Conservation (phyloP, 768 basidiomycete genomes). For the Lepiota brunneoincarnata region DNA sequence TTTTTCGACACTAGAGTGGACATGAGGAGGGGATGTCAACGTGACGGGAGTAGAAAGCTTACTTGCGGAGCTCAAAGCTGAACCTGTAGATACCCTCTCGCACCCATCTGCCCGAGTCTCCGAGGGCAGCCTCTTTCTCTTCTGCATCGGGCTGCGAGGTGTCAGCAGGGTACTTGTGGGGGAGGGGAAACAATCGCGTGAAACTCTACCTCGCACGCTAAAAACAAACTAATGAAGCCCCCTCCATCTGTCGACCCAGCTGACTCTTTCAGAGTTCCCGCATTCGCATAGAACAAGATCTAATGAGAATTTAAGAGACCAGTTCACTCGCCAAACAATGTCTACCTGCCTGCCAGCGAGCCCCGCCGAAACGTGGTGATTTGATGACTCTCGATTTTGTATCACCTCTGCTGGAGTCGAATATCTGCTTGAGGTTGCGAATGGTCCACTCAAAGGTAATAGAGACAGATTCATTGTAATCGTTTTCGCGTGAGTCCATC, state of each 20-base stretch:
- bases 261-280: conserved; percentile 55
- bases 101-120: conserved; percentile 71
- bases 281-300: conserved; percentile 84
- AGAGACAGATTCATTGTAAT: conserved; percentile 50
- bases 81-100: conserved; percentile 86
- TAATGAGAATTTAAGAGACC: conserved; percentile 23
- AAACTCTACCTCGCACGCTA: conserved; percentile 72
- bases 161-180: not conserved
- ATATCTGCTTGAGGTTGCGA: conserved; percentile 64
- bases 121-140: conserved; percentile 66
- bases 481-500: conserved; percentile 23
- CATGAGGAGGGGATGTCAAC: not conserved
- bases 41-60: conserved; percentile 1
- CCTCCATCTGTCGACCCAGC: conserved; percentile 38
- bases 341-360: conserved; percentile 63
- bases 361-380: conserved; percentile 74
- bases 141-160: conserved; percentile 63
- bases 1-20: conserved; percentile 34
- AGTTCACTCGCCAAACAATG: not conserved
- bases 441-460: conserved; percentile 80
- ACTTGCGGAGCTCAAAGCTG: conserved; percentile 80
- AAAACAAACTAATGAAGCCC: conserved; percentile 70
- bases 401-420: conserved; percentile 79
- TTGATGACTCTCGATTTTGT: conserved; percentile 76
- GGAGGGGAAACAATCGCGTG: not conserved